Evolutionary conservation across 768 basidiomycete genomes (phyloP).

Genomic region (Pholiota molesta): DNA sequence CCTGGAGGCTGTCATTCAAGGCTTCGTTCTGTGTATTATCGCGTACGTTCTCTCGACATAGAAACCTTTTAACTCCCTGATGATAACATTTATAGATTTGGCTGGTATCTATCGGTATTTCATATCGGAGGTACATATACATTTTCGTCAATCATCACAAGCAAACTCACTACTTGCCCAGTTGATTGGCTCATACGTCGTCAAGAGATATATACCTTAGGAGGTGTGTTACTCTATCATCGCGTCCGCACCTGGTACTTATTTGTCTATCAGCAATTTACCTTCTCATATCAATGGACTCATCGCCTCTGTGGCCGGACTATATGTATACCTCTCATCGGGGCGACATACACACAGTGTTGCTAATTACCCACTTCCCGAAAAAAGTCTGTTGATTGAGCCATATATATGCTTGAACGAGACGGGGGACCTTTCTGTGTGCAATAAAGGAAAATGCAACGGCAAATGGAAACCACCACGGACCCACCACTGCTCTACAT

Average conservation of each 20-base stretch:
- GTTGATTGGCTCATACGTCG: conserved; percentile 34
- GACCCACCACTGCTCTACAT: conserved; percentile 47
- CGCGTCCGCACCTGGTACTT: neutral
- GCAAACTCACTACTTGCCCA: conserved; percentile 10
- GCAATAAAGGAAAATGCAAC: conserved; percentile 36
- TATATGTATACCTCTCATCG: conserved; percentile 37
- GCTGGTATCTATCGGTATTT: conserved; percentile 36
- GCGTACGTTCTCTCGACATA: conserved; percentile 21
- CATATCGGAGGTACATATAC: conserved; percentile 32
- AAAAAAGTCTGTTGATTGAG: conserved; percentile 32
- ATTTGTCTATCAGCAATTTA: conserved; percentile 31
- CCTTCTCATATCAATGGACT: conserved; percentile 28
- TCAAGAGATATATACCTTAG: conserved; percentile 20
- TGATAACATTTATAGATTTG: conserved; percentile 26
- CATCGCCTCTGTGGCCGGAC: conserved; percentile 26
- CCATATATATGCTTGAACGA: conserved; percentile 42
- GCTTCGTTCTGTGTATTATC: conserved; percentile 27
- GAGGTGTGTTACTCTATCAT: conserved; percentile 19
- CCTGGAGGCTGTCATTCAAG: conserved; percentile 22
- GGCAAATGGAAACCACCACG: conserved; percentile 47
- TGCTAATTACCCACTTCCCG: conserved; percentile 32
- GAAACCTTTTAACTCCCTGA: neutral
- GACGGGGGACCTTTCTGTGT: conserved; percentile 36
- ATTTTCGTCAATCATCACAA: neutral
- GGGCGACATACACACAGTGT: conserved; percentile 38